phyloP scores from a whole-genome alignment of 148 eudicot species.

The Chenopodium album region DNA sequence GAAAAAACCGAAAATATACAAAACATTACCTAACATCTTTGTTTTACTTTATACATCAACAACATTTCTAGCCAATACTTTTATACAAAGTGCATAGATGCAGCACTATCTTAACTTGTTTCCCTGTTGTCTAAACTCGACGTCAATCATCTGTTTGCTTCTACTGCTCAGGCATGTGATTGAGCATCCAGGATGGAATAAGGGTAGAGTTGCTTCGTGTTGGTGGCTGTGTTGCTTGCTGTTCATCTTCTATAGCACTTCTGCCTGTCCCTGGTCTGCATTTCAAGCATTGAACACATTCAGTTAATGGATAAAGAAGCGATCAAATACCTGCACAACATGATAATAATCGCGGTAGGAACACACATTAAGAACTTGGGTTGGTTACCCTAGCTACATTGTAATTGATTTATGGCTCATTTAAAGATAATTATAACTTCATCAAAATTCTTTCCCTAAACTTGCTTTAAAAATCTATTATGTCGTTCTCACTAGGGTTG shows the following conservation, averaged over 20 bases:
- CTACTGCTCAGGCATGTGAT: conserved; percentile 29
- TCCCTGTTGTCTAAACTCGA: not conserved
- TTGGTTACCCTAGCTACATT: too few relatives aligned
- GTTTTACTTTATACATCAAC: not conserved
- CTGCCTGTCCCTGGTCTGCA: conserved; percentile 32
- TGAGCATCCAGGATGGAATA: conserved; percentile 47
- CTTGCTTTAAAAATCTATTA: too few relatives aligned
- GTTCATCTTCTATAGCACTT: conserved; percentile 28
- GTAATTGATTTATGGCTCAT: too few relatives aligned
- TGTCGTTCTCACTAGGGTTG: too few relatives aligned
- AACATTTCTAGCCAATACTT: not conserved
- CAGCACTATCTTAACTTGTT: not conserved
- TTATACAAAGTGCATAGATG: not conserved
- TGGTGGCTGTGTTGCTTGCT: conserved; percentile 15
- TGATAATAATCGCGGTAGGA: too few relatives aligned
- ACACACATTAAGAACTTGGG: too few relatives aligned
- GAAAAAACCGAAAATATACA: not conserved
- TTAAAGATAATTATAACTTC: too few relatives aligned
- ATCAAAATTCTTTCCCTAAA: too few relatives aligned
- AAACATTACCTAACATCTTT: not conserved
- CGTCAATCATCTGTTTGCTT: too few relatives aligned
- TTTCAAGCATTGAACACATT: not conserved
- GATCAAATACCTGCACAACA: too few relatives aligned
- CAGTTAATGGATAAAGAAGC: not conserved
- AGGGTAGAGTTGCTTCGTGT: conserved; percentile 15